Evolutionary conservation across 139 green algal species (phyloP).

Genomic region (Chlorella sp.): DNA sequence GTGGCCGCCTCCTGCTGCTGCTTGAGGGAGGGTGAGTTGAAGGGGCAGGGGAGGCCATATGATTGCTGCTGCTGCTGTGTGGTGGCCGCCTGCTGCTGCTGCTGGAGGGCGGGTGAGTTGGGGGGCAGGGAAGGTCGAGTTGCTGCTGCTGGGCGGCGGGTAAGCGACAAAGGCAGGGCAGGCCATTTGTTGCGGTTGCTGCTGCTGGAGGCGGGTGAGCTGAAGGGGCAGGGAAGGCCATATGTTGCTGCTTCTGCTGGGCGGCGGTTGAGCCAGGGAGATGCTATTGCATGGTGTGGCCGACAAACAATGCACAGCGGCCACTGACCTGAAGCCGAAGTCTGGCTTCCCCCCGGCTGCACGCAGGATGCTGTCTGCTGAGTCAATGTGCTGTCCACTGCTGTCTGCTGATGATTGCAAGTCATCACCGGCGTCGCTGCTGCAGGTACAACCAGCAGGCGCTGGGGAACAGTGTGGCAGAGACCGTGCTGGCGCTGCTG

Average conservation of each 20-base stretch:
- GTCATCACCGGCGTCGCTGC: too few species aligned
- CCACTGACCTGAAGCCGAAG: too few species aligned
- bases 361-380: too few species aligned
- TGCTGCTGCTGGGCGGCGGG: too few species aligned
- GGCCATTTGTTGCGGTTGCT: background rate
- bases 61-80: background rate
- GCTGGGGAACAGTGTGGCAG: slow-evolving; percentile 74
- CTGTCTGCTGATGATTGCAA: too few species aligned
- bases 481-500: slow-evolving; percentile 70
- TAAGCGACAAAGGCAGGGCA: background rate
- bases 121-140: too few species aligned
- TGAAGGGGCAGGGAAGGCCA: background rate
- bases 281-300: too few species aligned
- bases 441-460: slow-evolving; percentile 66
- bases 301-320: too few species aligned
- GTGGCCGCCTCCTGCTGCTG: slow-evolving; percentile 74
- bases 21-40: slow-evolving; percentile 84
- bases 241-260: background rate
- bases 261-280: background rate
- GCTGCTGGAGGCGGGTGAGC: background rate
- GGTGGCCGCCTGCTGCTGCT: background rate
- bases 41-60: background rate
- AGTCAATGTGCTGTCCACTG: too few species aligned
- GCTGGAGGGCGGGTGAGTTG: background rate
- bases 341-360: too few species aligned